phyloP scores from a whole-genome alignment of 352 stramenopile genomes.

The Peronospora destructor region DNA sequence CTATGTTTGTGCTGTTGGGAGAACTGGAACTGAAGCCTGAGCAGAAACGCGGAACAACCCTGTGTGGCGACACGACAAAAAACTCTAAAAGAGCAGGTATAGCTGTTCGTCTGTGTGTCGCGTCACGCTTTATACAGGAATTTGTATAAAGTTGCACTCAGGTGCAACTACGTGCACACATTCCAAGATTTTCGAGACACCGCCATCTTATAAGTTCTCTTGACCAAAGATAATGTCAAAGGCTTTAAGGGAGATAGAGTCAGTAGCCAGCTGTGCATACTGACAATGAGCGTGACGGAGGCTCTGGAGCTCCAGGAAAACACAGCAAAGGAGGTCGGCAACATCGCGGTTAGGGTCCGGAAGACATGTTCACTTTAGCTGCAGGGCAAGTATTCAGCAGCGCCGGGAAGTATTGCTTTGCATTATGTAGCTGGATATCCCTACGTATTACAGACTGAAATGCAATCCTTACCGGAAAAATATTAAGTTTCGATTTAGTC shows the following conservation, averaged over 20 bases:
- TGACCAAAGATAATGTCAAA: background rate
- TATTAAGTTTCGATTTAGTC: too few relatives aligned
- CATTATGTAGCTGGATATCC: background rate
- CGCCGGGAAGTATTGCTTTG: background rate
- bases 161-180: conserved; percentile 20
- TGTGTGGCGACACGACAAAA: conserved; percentile 32
- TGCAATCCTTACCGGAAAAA: too few relatives aligned
- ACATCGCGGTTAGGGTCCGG: conserved; percentile 22
- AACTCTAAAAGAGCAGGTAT: conserved; percentile 17
- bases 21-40: conserved; percentile 36
- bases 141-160: conserved; percentile 27
- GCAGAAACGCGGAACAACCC: conserved; percentile 39
- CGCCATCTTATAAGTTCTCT: background rate
- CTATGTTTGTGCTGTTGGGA: conserved; percentile 15
- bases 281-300: conserved; percentile 1
- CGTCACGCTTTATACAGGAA: conserved; percentile 30
- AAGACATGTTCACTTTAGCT: conserved; percentile 12
- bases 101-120: conserved; percentile 36
- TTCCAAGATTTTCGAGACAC: conserved; percentile 11
- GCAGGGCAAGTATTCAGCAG: conserved; percentile 21
- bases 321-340: conserved; percentile 12
- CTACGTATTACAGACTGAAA: too few relatives aligned
- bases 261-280: background rate
- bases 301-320: conserved; percentile 2
- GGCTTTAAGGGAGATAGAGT: background rate